Base-by-base conservation (phyloP, 805 yeast genomes). In the Metschnikowia baotianmanensis region DNA sequence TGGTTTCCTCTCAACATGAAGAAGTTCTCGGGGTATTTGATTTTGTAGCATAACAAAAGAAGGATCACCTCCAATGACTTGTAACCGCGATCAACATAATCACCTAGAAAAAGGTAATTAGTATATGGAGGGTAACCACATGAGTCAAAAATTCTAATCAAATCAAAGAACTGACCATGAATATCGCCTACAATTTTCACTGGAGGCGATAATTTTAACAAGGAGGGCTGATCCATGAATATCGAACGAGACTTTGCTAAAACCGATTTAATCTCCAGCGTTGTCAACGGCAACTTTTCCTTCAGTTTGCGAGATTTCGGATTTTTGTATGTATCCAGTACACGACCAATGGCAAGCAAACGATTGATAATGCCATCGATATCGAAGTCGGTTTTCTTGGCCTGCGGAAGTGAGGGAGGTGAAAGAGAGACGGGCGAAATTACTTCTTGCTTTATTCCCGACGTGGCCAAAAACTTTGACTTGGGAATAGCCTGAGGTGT, bases 141-240 rank as follows among this genome's bases (percentile, higher is more conserved):
- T n/a, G 71, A 61, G 52, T 76, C 74, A 58, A 77, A 76, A 26
- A 77, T 76, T 38, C 83, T 58, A 28, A 76, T 56, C 47, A 77
- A 65, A 56, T 77, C 83, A 48, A 65, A 62, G 51, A 71, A 77
- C 50, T 77, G 83, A 3, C 83, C 95, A 62, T 86, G 93, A 40
- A 86, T 82, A 63, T 87, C 89, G 31, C 93, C 93, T 6, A 85
- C 91, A 43, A 86, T 77, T 58, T 86, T 86, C 3, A 85, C 91
- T 0, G 93, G 90, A 0, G 93, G 83, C 2, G 84, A 80, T 45
- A 83, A 62, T 49, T 80, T 78, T 45, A 83, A 65, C 38, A 83
- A 58, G 24, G 82, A 73, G 7, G 90, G 89, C 52, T 83, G 90
- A 8, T 63, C 68, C 58, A 82, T 55, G 40, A 83, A 80, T 13